A percentile compares a stretch with the other conserved stretches of the same genome.
Evolutionary conservation across 1,284 basidiomycete genomes (phyloP).

Genomic region (Sporisorium reilianum): DNA sequence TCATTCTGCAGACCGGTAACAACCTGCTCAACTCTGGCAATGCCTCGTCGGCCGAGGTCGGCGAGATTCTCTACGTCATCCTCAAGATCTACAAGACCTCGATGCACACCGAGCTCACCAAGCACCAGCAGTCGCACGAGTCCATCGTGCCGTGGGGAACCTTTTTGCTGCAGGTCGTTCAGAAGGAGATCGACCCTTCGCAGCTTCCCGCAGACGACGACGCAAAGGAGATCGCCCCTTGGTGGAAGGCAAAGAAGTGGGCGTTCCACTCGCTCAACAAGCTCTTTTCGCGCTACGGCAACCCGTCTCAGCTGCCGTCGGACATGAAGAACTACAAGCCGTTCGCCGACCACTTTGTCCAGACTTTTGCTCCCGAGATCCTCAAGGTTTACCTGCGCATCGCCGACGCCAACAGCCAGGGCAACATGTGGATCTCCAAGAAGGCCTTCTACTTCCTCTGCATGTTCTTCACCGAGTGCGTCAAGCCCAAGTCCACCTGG

Average conservation of each 20-base stretch:
- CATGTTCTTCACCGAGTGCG: slow-evolving; percentile 65
- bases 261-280: slow-evolving; percentile 68
- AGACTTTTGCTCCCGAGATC: slow-evolving; percentile 67
- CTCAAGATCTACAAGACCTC: slow-evolving; percentile 67
- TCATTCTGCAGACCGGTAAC: slow-evolving; percentile 55
- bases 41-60: slow-evolving; percentile 53
- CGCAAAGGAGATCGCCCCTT: slow-evolving; percentile 40
- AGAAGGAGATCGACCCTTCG: slow-evolving; percentile 52
- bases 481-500: slow-evolving; percentile 68
- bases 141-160: slow-evolving; percentile 67
- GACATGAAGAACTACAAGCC: slow-evolving; percentile 66
- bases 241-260: slow-evolving; percentile 70
- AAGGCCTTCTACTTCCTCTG: slow-evolving; percentile 62
- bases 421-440: slow-evolving; percentile 58
- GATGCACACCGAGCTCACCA: slow-evolving; percentile 59
- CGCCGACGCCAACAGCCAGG: slow-evolving; percentile 53
- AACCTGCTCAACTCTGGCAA: slow-evolving; percentile 59
- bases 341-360: slow-evolving; percentile 65
- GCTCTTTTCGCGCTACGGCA: slow-evolving; percentile 66
- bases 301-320: slow-evolving; percentile 64
- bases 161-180: slow-evolving; percentile 63
- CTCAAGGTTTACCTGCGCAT: slow-evolving; percentile 66
- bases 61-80: slow-evolving; percentile 64
- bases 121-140: slow-evolving; percentile 64
- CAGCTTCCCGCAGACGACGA: slow-evolving; percentile 60